Conservation (phyloP, 192 early-diverging fungal genomes). For the Backusella tarrabulga region DNA sequence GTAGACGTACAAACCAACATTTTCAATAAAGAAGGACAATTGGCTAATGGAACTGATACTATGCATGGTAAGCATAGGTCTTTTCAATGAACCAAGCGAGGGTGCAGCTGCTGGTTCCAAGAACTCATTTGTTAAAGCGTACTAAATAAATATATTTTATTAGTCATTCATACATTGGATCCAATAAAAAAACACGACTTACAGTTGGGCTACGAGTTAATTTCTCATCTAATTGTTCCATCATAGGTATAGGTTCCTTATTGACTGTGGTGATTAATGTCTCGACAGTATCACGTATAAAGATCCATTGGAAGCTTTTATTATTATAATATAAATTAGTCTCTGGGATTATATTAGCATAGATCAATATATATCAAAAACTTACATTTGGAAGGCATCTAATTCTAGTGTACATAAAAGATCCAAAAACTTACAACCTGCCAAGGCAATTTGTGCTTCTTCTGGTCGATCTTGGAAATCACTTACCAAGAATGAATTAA, state of each 20-base stretch:
- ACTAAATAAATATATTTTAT: not conserved
- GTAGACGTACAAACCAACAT: conserved; percentile 74
- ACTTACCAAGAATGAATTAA: conserved; percentile 55
- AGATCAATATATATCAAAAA: not conserved
- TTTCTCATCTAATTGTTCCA: conserved; percentile 66
- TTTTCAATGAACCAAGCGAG: conserved; percentile 44
- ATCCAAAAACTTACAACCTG: conserved; percentile 89
- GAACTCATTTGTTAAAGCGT: not conserved
- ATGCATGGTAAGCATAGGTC: conserved; percentile 75
- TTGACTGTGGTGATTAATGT: conserved; percentile 49
- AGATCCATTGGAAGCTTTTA: conserved; percentile 90
- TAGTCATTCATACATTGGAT: not conserved
- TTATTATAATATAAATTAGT: not conserved
- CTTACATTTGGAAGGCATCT: conserved; percentile 84
- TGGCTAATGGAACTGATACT: conserved; percentile 66
- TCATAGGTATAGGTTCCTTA: conserved; percentile 54
- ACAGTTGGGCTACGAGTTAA: conserved; percentile 21
- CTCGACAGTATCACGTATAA: conserved; percentile 84
- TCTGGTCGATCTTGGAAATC: conserved; percentile 54
- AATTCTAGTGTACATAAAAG: conserved; percentile 75
- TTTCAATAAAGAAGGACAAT: conserved; percentile 76
- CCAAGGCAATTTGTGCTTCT: conserved; percentile 70
- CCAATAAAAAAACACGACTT: not conserved
- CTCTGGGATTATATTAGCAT: too few relatives aligned
- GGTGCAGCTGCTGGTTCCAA: not conserved